A percentile compares a stretch with the other conserved stretches of the same genome.
These are phyloP conservation scores for Neophaeococcomyces mojaviensis DNA, from an alignment of 2,329 filamentous ascomycete species.

Conservation along the genomic window DNA sequence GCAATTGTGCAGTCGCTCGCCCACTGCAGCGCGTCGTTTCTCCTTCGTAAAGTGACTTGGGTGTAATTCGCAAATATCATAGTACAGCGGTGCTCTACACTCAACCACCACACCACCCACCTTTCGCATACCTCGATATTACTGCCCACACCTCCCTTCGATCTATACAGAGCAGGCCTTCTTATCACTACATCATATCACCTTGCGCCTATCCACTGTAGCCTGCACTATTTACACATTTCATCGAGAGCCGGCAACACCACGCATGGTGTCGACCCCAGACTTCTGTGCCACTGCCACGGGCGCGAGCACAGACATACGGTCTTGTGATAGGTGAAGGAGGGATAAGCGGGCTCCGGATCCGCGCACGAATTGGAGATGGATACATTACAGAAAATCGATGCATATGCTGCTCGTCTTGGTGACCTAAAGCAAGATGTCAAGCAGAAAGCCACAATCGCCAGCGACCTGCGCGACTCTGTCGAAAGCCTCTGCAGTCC, in stretches of 20 bases:
- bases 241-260: neutral
- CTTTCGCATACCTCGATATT: no score
- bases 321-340: neutral
- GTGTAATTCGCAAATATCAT: no score
- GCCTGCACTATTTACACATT: neutral
- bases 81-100: no score
- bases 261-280: slow-evolving; percentile 4
- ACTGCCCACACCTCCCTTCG: no score
- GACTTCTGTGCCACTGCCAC: slow-evolving; percentile 5
- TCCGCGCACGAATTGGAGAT: slow-evolving; percentile 8
- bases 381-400: slow-evolving; percentile 30
- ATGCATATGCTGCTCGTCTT: slow-evolving; percentile 43
- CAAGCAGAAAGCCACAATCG: slow-evolving; percentile 72
- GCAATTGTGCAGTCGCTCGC: neutral
- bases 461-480: slow-evolving; percentile 79
- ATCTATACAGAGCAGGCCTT: no score
- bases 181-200: no score
- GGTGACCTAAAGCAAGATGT: slow-evolving; percentile 57
- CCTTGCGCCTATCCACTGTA: neutral
- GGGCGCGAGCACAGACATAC: slow-evolving; percentile 6
- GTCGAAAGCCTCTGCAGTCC: slow-evolving; percentile 76
- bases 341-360: neutral
- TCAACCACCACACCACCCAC: no score
- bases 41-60: neutral
- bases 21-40: slow-evolving; percentile 7